Conservation (phyloP, 23 red algal species). For the Chondrus crispus region DNA sequence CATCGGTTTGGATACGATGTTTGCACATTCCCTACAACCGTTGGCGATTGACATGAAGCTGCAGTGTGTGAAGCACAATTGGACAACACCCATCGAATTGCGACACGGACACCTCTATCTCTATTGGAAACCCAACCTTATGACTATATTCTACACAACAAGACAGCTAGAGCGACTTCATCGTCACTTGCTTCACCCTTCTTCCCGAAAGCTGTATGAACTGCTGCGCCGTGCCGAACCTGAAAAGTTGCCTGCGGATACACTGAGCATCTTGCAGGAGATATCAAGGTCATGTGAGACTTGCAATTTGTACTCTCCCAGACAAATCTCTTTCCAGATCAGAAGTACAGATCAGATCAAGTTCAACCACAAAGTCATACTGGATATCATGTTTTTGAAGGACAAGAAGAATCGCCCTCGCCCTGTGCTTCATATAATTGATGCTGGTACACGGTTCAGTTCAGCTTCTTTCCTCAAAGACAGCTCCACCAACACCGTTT, state of each 20-base stretch:
- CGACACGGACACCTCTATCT: background rate
- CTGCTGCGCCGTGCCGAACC: background rate
- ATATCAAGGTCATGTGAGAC: background rate
- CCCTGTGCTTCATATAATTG: constrained; percentile 3
- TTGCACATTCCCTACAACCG: background rate
- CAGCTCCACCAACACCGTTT: background rate
- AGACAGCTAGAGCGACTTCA: background rate
- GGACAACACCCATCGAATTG: background rate
- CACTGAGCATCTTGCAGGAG: background rate
- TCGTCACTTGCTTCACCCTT: background rate
- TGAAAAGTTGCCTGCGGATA: background rate
- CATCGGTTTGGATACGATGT: background rate
- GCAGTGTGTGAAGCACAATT: background rate
- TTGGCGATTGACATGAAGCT: background rate
- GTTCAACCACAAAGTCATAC: background rate
- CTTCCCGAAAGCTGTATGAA: background rate
- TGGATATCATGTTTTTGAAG: constrained; percentile 13
- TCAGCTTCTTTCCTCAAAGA: background rate
- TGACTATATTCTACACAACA: background rate
- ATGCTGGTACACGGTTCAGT: background rate
- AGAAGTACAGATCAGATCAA: background rate
- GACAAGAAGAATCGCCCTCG: background rate
- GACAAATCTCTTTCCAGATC: background rate
- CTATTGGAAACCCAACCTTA: background rate
- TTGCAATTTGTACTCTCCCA: background rate